Conservation (phyloP, 768 basidiomycete species). For the Peribolospora kevripleyi region DNA sequence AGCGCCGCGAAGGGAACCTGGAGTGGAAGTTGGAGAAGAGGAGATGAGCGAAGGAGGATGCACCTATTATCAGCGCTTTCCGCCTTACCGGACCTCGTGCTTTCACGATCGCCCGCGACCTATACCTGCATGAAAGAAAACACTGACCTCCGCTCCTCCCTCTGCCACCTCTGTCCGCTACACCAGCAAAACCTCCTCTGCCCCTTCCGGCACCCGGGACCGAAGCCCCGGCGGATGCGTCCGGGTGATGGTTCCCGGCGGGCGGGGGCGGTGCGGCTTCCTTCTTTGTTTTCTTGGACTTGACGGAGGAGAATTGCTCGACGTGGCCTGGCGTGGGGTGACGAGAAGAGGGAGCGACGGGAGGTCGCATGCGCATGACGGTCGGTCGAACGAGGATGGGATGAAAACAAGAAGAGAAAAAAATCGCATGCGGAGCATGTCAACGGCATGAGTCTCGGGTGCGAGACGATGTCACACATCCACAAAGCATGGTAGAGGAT, state of each 20-base stretch:
- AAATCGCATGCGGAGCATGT: no score
- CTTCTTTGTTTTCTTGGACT: conserved; percentile 13
- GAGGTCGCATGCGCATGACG: background rate
- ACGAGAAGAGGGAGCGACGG: background rate
- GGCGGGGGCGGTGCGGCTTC: background rate
- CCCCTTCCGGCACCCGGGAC: background rate
- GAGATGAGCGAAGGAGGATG: no score
- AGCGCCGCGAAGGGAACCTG: no score
- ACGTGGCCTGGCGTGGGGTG: conserved; percentile 7
- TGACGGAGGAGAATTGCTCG: conserved; percentile 11
- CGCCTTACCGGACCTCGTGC: no score
- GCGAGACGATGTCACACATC: background rate
- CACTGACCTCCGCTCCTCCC: background rate
- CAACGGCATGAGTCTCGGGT: no score
- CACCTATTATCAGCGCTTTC: no score
- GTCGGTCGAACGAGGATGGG: background rate
- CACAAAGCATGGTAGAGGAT: background rate
- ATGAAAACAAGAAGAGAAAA: no score
- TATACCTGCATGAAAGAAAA: background rate
- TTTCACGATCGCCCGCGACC: background rate
- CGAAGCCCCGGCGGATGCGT: no score
- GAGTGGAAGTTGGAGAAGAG: no score
- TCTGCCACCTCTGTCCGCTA: background rate
- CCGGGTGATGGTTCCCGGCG: no score
- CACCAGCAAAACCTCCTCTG: background rate